These are phyloP conservation scores for Chenopodium album DNA, from an alignment of 148 eudicot genomes.

Conservation along the genomic window DNA sequence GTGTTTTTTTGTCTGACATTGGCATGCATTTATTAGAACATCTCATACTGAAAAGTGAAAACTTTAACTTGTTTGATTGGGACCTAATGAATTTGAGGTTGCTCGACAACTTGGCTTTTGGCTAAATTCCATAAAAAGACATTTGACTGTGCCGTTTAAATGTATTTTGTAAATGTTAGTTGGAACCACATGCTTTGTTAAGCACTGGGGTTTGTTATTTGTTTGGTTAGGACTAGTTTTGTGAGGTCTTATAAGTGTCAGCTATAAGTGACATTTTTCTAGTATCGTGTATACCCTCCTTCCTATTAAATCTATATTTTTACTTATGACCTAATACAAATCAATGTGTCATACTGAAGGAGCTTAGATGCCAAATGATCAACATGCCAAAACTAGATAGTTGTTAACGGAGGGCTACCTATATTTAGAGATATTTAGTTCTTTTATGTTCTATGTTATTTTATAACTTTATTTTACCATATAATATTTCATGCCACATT, in stretches of 20 bases:
- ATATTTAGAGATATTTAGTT: not conserved
- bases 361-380: not conserved
- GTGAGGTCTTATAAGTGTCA: not conserved
- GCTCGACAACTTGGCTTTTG: not conserved
- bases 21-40: not conserved
- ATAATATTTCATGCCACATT: not conserved
- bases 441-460: not conserved
- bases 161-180: no score
- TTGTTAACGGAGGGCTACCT: not conserved
- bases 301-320: no score
- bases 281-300: not conserved
- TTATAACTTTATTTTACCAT: no score
- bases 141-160: not conserved
- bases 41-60: not conserved
- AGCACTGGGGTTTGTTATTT: not conserved
- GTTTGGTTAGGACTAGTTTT: not conserved
- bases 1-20: not conserved
- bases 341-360: not conserved
- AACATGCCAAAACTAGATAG: not conserved
- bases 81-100: not conserved
- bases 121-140: not conserved
- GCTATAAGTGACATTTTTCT: not conserved
- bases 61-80: not conserved
- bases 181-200: not conserved
- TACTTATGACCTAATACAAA: not conserved